These are phyloP conservation scores for Otatea glauca DNA, from an alignment of 176 grass and related monocot species.

Conservation along the genomic window DNA sequence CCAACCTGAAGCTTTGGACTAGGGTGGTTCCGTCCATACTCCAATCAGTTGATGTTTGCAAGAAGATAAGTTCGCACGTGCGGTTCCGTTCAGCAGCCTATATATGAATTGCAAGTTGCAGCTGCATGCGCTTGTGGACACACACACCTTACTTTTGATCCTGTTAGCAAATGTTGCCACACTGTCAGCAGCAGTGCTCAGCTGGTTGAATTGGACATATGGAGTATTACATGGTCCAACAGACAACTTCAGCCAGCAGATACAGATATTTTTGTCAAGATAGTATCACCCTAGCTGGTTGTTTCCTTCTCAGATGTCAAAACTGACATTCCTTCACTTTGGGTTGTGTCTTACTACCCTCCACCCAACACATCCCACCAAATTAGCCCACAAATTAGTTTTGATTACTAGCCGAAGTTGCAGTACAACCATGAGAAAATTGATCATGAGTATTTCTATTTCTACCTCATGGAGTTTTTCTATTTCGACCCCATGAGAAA, in stretches of 20 bases:
- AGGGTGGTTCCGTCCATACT: no score
- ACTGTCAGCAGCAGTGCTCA: neutral
- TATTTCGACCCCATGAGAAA: no score
- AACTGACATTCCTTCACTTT: neutral
- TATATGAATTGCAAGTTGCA: neutral
- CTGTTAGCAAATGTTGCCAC: neutral
- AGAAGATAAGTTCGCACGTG: neutral
- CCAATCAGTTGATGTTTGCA: neutral
- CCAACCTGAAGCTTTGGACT: no score
- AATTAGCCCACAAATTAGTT: no score
- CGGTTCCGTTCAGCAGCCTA: neutral
- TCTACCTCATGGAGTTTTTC: no score
- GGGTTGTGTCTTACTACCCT: neutral
- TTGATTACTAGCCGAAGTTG: neutral
- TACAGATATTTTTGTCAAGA: neutral
- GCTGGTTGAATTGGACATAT: neutral
- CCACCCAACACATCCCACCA: no score
- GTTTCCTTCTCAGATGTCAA: neutral
- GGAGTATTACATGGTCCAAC: no score
- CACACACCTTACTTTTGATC: no score
- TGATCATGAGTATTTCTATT: neutral
- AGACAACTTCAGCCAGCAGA: no score
- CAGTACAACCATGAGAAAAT: neutral
- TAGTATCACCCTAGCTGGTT: neutral
- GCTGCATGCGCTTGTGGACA: neutral